These are phyloP conservation scores for Colletotrichum abscissum DNA, from an alignment of 2,329 filamentous ascomycete species.

Conservation along the genomic window DNA sequence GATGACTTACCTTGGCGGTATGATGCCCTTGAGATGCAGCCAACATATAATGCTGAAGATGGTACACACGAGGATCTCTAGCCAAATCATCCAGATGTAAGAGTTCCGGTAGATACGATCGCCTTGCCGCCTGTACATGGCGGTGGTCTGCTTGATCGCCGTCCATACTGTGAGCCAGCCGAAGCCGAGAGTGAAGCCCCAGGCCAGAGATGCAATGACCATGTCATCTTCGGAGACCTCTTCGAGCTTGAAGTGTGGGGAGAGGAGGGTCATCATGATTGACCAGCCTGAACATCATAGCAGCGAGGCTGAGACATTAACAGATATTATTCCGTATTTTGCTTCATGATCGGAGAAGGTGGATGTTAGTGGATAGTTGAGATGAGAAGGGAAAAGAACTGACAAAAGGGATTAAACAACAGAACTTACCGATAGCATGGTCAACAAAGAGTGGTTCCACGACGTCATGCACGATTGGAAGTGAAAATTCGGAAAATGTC, in stretches of 20 bases:
- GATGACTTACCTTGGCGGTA: constrained; percentile 32
- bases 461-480: constrained; percentile 17
- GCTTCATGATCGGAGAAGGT: constrained; percentile 4
- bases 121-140: constrained; percentile 47
- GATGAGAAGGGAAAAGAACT: neutral
- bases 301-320: constrained; percentile 17
- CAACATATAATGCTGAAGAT: constrained; percentile 52
- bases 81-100: constrained; percentile 61
- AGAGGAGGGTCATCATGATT: constrained; percentile 34
- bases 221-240: constrained; percentile 40
- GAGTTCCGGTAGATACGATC: constrained; percentile 47
- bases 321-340: neutral
- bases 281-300: constrained; percentile 26
- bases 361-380: neutral
- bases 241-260: constrained; percentile 36
- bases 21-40: constrained; percentile 35
- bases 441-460: neutral
- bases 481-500: neutral
- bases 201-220: constrained; percentile 46
- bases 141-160: constrained; percentile 48
- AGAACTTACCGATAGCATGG: constrained; percentile 11
- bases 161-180: constrained; percentile 53
- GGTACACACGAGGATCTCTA: constrained; percentile 55
- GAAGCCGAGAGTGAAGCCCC: constrained; percentile 54
- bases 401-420: neutral